A percentile compares a stretch with the other conserved stretches of the same genome.
These are phyloP conservation scores for Gamsiella multidivaricata DNA, from an alignment of 192 early-diverging fungal species.

Conservation along the genomic window DNA sequence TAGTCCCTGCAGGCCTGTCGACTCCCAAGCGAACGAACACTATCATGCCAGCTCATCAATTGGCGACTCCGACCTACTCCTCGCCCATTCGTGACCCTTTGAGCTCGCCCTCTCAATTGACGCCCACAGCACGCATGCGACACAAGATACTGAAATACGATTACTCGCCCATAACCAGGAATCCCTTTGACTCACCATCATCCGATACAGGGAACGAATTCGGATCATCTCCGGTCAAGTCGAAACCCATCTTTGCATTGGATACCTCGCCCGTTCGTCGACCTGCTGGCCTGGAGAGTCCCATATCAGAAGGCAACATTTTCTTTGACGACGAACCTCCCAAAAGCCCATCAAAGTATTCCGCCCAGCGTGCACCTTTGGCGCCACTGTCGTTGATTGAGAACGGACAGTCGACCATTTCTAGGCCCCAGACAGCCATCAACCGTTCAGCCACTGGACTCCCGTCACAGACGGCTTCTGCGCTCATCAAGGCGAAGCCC, in stretches of 20 bases:
- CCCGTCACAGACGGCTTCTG: neutral
- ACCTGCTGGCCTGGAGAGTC: slow-evolving; percentile 8
- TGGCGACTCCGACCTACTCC: slow-evolving; percentile 27
- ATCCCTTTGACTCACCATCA: slow-evolving; percentile 15
- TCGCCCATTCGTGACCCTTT: slow-evolving; percentile 28
- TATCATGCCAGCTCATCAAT: neutral
- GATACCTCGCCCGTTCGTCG: slow-evolving; percentile 5
- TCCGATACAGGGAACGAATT: slow-evolving; percentile 32
- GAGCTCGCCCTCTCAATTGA: slow-evolving; percentile 25
- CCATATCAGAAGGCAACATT: slow-evolving; percentile 21
- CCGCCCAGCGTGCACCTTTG: slow-evolving; percentile 13
- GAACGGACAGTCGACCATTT: neutral
- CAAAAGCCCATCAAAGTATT: slow-evolving; percentile 11
- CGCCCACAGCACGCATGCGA: slow-evolving; percentile 40
- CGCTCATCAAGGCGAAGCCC: neutral
- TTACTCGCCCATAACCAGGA: slow-evolving; percentile 9
- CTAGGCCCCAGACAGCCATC: neutral
- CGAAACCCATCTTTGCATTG: slow-evolving; percentile 16
- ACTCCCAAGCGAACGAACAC: slow-evolving; percentile 13
- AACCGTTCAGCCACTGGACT: neutral
- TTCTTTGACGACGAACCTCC: neutral
- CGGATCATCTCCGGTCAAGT: slow-evolving; percentile 23
- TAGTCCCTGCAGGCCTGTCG: slow-evolving; percentile 11
- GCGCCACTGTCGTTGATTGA: slow-evolving; percentile 16
- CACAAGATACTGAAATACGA: slow-evolving; percentile 47